Base-by-base conservation (phyloP, 371 early-diverging fungal genomes). In the Mortierella sp. region DNA sequence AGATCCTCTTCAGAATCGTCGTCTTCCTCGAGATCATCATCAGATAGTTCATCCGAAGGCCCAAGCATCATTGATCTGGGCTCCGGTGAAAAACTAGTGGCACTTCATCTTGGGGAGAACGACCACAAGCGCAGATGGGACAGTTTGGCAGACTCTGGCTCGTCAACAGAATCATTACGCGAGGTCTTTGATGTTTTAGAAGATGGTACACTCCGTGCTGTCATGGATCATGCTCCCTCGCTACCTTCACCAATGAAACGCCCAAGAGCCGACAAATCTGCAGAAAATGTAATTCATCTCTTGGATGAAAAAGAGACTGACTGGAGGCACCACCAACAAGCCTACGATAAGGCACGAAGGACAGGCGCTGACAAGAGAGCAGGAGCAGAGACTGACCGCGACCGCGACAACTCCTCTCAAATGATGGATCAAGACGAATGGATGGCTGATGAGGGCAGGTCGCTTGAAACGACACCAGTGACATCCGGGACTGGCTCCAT, bases 111-210 rank as follows among this genome's bases (percentile, higher is more conserved):
- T 28, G 76, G 76, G 0, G 70, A 76, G 27, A 76, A 57, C 23
- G 70, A 76, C 6, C 69, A 76, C 26, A 76, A 76, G 41, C 76
- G 76, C 15, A 60, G 70, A 11, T 60, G 76, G 2, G 68, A 67
- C 4, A 60, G 60, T 14, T 24, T 23, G 0, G 2, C 48, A 32
- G 60, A 53, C 12, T 41, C 64, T 23, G 44, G 41, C 11, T 55
- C 62, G 6, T 50, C 57, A 0, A 41, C 26, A n/a, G 62, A 69
- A 17, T 60, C 64, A 4, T 42, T 76, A 27, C 69, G 70, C 2
- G 76, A 76, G 26, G 66, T 76, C 27, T 76, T 52, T 52, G 66
- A 76, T 50, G 76, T 76, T 3, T 50, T 57, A 15, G 58, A 58
- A 9, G 76, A 76, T 49, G 76, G 76, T 11, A 49, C 76, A 11